These are phyloP conservation scores for Fusarium scirpi DNA, from an alignment of 2,329 filamentous ascomycete species.

Conservation along the genomic window DNA sequence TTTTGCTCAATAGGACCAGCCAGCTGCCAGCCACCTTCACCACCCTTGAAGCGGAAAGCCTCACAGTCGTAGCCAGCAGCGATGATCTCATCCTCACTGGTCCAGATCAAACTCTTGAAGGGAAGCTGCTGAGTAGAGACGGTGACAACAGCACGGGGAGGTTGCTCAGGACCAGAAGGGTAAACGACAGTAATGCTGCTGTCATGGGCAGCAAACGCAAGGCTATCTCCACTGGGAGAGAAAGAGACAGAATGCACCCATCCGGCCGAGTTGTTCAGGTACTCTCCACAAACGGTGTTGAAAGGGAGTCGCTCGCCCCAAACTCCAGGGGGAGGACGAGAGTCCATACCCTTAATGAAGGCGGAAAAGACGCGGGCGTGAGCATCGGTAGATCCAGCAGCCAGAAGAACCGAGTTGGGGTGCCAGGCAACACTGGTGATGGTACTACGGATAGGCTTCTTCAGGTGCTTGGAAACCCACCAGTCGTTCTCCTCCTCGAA, in stretches of 20 bases:
- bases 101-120: conserved; percentile 95
- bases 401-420: conserved; percentile 94
- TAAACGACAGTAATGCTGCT: conserved; percentile 98
- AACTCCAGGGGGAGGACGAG: conserved; percentile 83
- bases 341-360: conserved; percentile 96
- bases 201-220: conserved; percentile 95
- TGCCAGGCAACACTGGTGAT: conserved; percentile 97
- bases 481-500: conserved; percentile 99
- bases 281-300: conserved; percentile 98
- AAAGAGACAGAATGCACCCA: conserved; percentile 97
- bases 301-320: conserved; percentile 98
- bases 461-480: conserved; percentile 99
- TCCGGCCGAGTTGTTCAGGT: conserved; percentile 92
- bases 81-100: conserved; percentile 89
- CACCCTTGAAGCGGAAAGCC: conserved; percentile 88
- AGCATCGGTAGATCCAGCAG: conserved; percentile 95
- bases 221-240: conserved; percentile 90
- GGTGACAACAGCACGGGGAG: conserved; percentile 89
- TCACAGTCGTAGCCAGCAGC: conserved; percentile 93
- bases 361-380: conserved; percentile 94
- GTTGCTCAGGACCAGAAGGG: conserved; percentile 88
- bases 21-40: conserved; percentile 84
- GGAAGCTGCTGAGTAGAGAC: conserved; percentile 91
- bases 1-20: conserved; percentile 84
- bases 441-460: conserved; percentile 98